Conservation (phyloP, 2,329 filamentous ascomycete species). For the Hypoxylon sp. region DNA sequence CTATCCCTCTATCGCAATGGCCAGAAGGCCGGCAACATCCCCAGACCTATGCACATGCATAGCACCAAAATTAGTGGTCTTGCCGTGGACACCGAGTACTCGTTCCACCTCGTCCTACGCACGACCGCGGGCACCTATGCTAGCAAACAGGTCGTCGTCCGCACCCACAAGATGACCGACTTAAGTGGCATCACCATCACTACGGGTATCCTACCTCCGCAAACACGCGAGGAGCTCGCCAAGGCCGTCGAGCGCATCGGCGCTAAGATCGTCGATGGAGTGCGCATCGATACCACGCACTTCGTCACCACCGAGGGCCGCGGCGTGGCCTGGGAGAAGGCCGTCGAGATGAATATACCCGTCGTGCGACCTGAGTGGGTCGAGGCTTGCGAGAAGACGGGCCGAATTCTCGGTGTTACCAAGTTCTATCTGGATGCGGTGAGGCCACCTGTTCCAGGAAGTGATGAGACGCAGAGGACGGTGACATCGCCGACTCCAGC, state of each 20-base stretch:
- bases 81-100: conserved; percentile 96
- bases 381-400: conserved; percentile 93
- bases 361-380: conserved; percentile 98
- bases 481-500: conserved; percentile 45
- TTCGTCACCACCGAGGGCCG: conserved; percentile 96
- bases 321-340: conserved; percentile 93
- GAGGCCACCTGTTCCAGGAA: conserved; percentile 58
- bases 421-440: conserved; percentile 94
- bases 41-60: conserved; percentile 85
- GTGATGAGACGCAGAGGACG: conserved; percentile 48
- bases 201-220: conserved; percentile 83
- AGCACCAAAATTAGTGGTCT: conserved; percentile 97
- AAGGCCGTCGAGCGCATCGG: conserved; percentile 88
- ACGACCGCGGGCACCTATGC: conserved; percentile 90
- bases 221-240: conserved; percentile 78
- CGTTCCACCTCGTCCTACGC: conserved; percentile 90
- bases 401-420: conserved; percentile 91
- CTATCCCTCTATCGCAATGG: conserved; percentile 95
- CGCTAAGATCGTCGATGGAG: conserved; percentile 88
- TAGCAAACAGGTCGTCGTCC: conserved; percentile 85
- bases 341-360: conserved; percentile 96
- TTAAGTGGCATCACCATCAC: conserved; percentile 95
- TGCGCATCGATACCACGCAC: conserved; percentile 97
- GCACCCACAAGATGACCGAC: conserved; percentile 99
- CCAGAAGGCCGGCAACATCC: conserved; percentile 95